Evolutionary conservation across 163 green algal genomes (phyloP).

Genomic region (Chlamydomonas reinhardtii): DNA sequence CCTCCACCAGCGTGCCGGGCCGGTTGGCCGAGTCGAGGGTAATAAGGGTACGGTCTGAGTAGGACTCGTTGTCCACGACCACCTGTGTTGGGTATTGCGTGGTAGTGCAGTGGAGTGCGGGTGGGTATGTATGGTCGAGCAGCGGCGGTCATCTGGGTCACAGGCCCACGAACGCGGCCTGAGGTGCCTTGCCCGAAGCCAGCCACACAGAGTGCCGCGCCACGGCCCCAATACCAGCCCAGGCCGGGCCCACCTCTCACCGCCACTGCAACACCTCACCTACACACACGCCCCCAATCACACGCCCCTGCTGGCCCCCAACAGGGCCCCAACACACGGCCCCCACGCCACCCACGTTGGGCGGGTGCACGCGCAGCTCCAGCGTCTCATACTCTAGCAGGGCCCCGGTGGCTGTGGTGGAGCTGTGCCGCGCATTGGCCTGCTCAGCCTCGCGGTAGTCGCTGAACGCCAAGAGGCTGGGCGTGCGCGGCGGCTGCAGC

Average conservation of each 20-base stretch:
- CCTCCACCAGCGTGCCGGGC: constrained; percentile 68
- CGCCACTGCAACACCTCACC: too few relatives aligned
- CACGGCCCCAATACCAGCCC: too few relatives aligned
- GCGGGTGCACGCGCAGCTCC: constrained; percentile 44
- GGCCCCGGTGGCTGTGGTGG: background rate
- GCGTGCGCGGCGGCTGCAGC: background rate
- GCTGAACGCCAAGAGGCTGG: constrained; percentile 1
- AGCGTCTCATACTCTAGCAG: constrained; percentile 44
- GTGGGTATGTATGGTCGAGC: too few relatives aligned
- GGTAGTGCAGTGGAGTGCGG: too few relatives aligned
- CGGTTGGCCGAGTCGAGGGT: constrained; percentile 93
- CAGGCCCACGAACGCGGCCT: too few relatives aligned
- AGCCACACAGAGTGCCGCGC: too few relatives aligned
- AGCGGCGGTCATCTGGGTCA: too few relatives aligned
- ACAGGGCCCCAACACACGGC: too few relatives aligned
- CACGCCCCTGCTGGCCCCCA: too few relatives aligned
- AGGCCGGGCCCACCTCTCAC: too few relatives aligned
- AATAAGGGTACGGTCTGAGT: constrained; percentile 74
- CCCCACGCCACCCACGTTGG: constrained; percentile 22
- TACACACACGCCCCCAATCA: too few relatives aligned
- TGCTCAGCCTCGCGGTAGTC: constrained; percentile 40
- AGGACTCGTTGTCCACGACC: constrained; percentile 37
- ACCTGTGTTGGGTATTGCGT: constrained; percentile 5
- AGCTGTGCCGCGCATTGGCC: constrained; percentile 9
- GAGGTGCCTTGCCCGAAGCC: too few relatives aligned